A percentile compares a stretch with the other conserved stretches of the same genome.
These are phyloP conservation scores for Graphilbum fragrans DNA, from an alignment of 2,329 filamentous ascomycete species.

Conservation along the genomic window DNA sequence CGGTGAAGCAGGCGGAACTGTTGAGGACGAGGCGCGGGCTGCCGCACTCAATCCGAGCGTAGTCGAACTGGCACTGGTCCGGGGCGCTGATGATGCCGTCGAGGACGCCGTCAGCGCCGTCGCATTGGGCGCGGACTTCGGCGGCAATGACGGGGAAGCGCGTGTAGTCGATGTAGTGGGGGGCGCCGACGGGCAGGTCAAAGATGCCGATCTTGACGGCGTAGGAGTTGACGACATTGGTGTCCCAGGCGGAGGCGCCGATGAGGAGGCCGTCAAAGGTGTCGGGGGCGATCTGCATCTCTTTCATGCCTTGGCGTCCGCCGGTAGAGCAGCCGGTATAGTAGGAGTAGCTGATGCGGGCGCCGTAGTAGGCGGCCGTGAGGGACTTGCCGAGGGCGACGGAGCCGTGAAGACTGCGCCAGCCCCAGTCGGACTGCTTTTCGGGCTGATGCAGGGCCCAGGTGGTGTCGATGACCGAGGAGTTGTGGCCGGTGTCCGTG, in stretches of 20 bases:
- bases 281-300: constrained; percentile 36
- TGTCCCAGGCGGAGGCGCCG: constrained; percentile 38
- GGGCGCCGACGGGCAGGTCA: constrained; percentile 31
- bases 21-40: constrained; percentile 10
- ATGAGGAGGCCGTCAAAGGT: constrained; percentile 46
- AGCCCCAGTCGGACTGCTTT: constrained; percentile 23
- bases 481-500: constrained; percentile 31
- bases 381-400: constrained; percentile 34
- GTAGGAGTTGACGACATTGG: constrained; percentile 29
- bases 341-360: constrained; percentile 32
- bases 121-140: constrained; percentile 37
- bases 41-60: constrained; percentile 25
- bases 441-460: constrained; percentile 28
- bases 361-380: constrained; percentile 32
- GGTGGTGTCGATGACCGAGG: constrained; percentile 14
- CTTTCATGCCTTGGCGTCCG: constrained; percentile 43
- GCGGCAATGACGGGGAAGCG: constrained; percentile 30
- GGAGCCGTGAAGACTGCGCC: constrained; percentile 32
- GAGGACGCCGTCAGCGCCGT: constrained; percentile 31
- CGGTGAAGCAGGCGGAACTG: constrained; percentile 23
- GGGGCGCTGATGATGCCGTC: constrained; percentile 39
- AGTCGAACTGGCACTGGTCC: constrained; percentile 29
- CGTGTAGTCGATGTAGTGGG: constrained; percentile 27
- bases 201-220: constrained; percentile 30
- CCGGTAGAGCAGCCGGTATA: constrained; percentile 47